Evolutionary conservation across 106 monocot species (phyloP), one percentile per base, ranked within the genome.

Genomic region (Narthecium ossifragum): DNA sequence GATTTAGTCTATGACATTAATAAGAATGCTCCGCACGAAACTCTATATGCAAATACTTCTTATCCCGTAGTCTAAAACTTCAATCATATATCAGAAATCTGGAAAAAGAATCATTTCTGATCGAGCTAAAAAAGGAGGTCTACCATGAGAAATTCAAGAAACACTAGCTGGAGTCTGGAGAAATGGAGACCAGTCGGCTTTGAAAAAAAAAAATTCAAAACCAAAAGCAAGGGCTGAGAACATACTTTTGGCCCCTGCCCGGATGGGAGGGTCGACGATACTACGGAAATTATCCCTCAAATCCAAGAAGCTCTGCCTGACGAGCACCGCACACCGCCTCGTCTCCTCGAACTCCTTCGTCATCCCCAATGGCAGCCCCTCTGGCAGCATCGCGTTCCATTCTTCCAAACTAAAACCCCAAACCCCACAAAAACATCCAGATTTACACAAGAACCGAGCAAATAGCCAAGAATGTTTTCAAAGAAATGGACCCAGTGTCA

Each of bases 271-370:
- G 34, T 33, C 31, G 3, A 57, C 56, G 34, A 33, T 57, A 4
- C 32, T 13, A 21, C 56, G 31, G 31, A 57, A 98, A 63, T 98
- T 98, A 61, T 98, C 90, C 45, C 87, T 75, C 34, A 98, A 56
- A 55, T 91, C 91, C 30, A 98, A 64, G 50, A 98, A 98, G 58
- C 79, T 87, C 79, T 80, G 69, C 55, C 98, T 84, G 65, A 98
- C 84, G 76, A 98, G 73, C 46, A 98, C 82, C 4, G 87, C 98
- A 8, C 84, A 85, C 28, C 98, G 72, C 67, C 84, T 71, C 12
- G 98, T 98, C 69, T 88, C 98, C 73, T 81, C 81, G 57, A 98
- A 98, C 66, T 98, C 98, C 71, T 91, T 91, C 31, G 34, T 75
- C 98, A 98, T 67, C 27, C 87, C 98, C 8, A 37, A 31, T 9